phyloP scores from a whole-genome alignment of 345 rosid species.

The Salix udensis region DNA sequence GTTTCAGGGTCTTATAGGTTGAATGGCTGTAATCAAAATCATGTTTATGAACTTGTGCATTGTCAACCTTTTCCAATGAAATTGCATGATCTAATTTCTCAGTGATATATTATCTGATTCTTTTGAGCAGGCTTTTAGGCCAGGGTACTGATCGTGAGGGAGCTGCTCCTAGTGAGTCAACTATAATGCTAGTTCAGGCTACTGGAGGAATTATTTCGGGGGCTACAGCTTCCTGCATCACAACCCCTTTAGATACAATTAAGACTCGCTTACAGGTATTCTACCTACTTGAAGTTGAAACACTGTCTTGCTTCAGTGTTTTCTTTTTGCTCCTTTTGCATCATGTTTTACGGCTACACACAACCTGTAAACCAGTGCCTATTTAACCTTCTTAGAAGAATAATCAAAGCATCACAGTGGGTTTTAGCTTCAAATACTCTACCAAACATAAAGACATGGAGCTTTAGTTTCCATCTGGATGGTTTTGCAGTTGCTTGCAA shows the following conservation, averaged over 20 bases:
- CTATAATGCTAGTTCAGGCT: slow-evolving; percentile 75
- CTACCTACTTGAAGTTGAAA: slow-evolving; percentile 12
- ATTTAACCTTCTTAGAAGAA: background rate
- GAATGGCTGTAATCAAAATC: background rate
- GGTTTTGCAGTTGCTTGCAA: background rate
- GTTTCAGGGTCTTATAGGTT: background rate
- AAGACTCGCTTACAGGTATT: slow-evolving; percentile 93
- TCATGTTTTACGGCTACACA: background rate
- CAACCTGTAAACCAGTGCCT: background rate
- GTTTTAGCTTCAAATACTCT: background rate
- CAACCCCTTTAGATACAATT: slow-evolving; percentile 92
- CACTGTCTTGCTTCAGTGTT: background rate
- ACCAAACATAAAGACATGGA: background rate
- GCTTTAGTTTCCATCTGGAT: background rate
- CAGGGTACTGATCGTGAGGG: slow-evolving; percentile 42
- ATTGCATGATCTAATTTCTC: background rate
- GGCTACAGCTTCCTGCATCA: slow-evolving; percentile 88
- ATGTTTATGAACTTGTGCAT: background rate
- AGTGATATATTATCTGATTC: slow-evolving; percentile 16
- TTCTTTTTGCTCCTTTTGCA: background rate
- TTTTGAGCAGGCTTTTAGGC: slow-evolving; percentile 60
- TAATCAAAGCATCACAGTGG: background rate
- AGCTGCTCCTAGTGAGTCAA: slow-evolving; percentile 47
- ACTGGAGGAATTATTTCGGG: slow-evolving; percentile 91
- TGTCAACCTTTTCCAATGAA: background rate